Conservation (phyloP, 1,284 basidiomycete species). For the Sutorius eximius region DNA sequence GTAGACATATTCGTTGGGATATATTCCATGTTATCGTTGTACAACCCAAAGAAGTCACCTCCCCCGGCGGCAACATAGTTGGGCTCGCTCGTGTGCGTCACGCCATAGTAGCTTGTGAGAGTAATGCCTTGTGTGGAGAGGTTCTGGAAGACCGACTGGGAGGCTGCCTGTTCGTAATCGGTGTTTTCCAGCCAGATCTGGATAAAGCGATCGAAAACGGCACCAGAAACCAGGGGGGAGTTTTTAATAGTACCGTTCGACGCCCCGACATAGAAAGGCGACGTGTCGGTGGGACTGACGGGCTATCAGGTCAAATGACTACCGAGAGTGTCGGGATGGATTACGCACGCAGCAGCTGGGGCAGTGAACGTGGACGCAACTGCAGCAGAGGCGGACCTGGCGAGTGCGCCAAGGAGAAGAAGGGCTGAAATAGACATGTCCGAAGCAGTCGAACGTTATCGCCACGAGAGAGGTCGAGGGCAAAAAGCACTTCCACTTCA, state of each 20-base stretch:
- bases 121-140: conserved; percentile 54
- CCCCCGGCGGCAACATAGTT: conserved; percentile 53
- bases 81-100: conserved; percentile 67
- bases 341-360: conserved; percentile 26
- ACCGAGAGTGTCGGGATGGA: not conserved
- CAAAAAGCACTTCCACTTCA: not conserved
- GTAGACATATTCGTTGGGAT: conserved; percentile 48
- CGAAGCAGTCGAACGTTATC: not conserved
- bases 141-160: conserved; percentile 43
- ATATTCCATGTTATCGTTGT: conserved; percentile 45
- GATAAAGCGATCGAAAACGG: conserved; percentile 54
- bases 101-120: conserved; percentile 51
- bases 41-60: conserved; percentile 61
- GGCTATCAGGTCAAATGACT: conserved; percentile 1
- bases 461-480: not conserved
- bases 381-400: conserved; percentile 17
- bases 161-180: conserved; percentile 40
- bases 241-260: conserved; percentile 26
- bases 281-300: conserved; percentile 24
- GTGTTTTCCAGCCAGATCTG: conserved; percentile 60
- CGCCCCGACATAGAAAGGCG: conserved; percentile 28
- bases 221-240: conserved; percentile 34
- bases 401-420: conserved; percentile 22
- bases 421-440: conserved; percentile 14
- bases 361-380: conserved; percentile 22